Evolutionary conservation across 768 basidiomycete genomes (phyloP), one percentile per base, ranked within the genome.

Genomic region (Tylopilus vinaceipallidus): DNA sequence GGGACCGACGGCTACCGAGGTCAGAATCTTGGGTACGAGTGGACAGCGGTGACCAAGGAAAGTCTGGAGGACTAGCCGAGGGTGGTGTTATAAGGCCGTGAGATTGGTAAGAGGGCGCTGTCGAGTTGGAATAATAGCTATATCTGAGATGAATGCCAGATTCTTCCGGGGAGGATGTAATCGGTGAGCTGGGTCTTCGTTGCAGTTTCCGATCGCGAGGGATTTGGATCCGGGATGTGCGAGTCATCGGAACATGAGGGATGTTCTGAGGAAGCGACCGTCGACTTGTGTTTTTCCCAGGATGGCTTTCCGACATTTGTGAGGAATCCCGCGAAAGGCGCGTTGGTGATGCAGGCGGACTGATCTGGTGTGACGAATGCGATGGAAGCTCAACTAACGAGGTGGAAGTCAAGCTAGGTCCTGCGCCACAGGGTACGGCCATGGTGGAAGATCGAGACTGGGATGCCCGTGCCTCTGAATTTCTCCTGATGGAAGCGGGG

Each of bases 141-240:
- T 50, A 37, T 64, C 40, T 46, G 44, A 22, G 6, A 38, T 45
- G 41, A 33, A 6, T 1, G 17, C 42, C 53, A 2, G 52, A 39
- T 2, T 64, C 62, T 29, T 64, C 62, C 6, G 53, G 42, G 9
- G 62, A 62, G 44, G 54, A 58, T 17, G 52, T 42, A 24, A 47
- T 23, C 2, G 58, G 55, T 12, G 61, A 62, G 24, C 32, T 52
- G 3, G 44, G 36, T 12, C 19, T 9, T 20, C 37, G 45, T 14
- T 35, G 58, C 14, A 32, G 17, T 23, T 22, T 22, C 12, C 12
- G 40, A 17, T 51, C 19, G 19, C 35, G 33, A 49, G 62, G 55
- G 12, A 64, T 64, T 24, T 50, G 41, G 26, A 64, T 52, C 26
- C 30, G 52, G 2, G 58, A 52, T 11, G 55, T 20, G n/a, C 3